A percentile compares a stretch with the other conserved stretches of the same genome.
Evolutionary conservation across 1,284 basidiomycete species (phyloP).

Genomic region (Ceratorhiza oryzae-sativae): DNA sequence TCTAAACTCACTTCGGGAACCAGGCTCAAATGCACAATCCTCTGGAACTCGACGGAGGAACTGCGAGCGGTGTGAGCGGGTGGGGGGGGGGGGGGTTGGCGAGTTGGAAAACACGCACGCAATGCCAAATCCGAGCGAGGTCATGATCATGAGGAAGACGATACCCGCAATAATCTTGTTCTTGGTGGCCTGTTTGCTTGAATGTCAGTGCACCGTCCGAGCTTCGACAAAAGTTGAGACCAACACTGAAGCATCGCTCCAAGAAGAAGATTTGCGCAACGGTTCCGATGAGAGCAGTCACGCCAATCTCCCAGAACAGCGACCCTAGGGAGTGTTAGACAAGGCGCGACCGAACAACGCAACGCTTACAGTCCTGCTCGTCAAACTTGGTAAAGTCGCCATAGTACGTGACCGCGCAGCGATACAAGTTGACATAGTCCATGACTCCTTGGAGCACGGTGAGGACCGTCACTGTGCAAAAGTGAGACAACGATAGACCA

Average conservation of each 20-base stretch:
- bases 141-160: conserved; percentile 9
- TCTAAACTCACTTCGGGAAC: conserved; percentile 10
- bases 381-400: conserved; percentile 42
- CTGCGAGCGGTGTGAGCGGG: neutral
- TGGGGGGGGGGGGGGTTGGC: neutral
- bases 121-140: conserved; percentile 34
- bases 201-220: neutral
- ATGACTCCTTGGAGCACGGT: conserved; percentile 38
- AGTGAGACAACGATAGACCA: neutral
- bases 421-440: conserved; percentile 41
- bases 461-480: conserved; percentile 9
- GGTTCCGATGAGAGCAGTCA: conserved; percentile 40
- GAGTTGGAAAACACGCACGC: conserved; percentile 3
- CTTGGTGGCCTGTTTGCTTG: conserved; percentile 39
- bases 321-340: conserved; percentile 11
- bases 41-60: conserved; percentile 37
- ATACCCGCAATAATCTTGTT: conserved; percentile 35
- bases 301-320: conserved; percentile 42
- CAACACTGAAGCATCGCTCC: conserved; percentile 41
- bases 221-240: neutral
- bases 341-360: neutral
- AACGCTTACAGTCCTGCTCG: conserved; percentile 37
- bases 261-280: conserved; percentile 42
- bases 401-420: conserved; percentile 37
- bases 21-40: conserved; percentile 27